These are phyloP conservation scores for Penicillium paxilli DNA, from an alignment of 495 filamentous ascomycete genomes.

Conservation along the genomic window DNA sequence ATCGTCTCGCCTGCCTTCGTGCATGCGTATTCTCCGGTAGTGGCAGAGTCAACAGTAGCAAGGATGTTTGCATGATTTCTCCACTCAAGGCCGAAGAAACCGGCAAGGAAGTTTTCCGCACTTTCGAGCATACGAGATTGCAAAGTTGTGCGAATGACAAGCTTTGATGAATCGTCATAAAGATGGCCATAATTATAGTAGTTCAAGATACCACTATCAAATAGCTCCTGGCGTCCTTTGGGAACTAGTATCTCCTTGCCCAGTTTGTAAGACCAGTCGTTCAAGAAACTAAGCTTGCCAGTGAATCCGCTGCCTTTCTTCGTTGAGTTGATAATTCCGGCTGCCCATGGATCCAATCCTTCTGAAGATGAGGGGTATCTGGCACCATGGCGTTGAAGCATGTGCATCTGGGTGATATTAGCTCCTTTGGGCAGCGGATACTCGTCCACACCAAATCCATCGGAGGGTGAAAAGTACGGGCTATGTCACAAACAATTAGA, in stretches of 20 bases:
- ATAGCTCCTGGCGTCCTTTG: conserved; percentile 49
- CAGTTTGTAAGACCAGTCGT: conserved; percentile 48
- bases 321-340: conserved; percentile 31
- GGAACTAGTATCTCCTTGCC: conserved; percentile 53
- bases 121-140: conserved; percentile 51
- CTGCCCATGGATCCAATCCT: conserved; percentile 28
- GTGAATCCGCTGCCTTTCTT: conserved; percentile 34
- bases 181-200: conserved; percentile 62
- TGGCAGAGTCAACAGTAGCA: conserved; percentile 47
- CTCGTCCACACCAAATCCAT: conserved; percentile 58
- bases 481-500: conserved; percentile 3
- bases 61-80: conserved; percentile 52
- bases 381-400: conserved; percentile 44
- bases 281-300: conserved; percentile 52
- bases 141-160: conserved; percentile 61
- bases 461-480: conserved; percentile 20
- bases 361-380: conserved; percentile 40
- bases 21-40: conserved; percentile 37
- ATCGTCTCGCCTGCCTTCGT: conserved; percentile 29
- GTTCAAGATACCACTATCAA: conserved; percentile 53
- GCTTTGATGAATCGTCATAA: conserved; percentile 59
- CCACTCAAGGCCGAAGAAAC: conserved; percentile 63
- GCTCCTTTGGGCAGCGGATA: conserved; percentile 54
- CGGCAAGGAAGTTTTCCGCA: conserved; percentile 49
- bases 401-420: conserved; percentile 55